phyloP scores from a whole-genome alignment of 1,284 basidiomycete genomes.

The Sanghuangporus baumii region DNA sequence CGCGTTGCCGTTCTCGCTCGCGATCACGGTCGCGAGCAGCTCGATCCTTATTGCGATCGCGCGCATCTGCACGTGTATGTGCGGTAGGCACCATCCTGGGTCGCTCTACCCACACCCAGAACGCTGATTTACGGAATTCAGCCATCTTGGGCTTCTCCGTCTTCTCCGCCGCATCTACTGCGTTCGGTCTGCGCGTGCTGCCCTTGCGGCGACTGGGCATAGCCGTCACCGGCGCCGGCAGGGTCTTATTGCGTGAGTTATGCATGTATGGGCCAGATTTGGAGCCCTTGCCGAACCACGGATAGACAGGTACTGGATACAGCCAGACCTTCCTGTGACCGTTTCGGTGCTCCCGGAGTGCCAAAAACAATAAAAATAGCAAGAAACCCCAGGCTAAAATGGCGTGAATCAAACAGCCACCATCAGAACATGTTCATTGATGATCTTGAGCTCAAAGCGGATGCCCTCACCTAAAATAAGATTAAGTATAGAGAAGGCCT shows the following conservation, averaged over 20 bases:
- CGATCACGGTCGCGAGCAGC: background rate
- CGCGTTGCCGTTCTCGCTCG: background rate
- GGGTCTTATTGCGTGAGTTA: conserved; percentile 7
- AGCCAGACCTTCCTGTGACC: conserved; percentile 72
- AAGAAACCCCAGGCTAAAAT: conserved; percentile 55
- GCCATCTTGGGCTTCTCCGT: conserved; percentile 2
- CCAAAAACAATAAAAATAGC: conserved; percentile 54
- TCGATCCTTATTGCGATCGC: background rate
- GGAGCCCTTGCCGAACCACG: conserved; percentile 52
- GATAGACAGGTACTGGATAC: conserved; percentile 62
- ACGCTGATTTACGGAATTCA: conserved; percentile 14
- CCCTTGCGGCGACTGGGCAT: conserved; percentile 10
- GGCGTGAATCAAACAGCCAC: conserved; percentile 9
- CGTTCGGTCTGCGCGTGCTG: conserved; percentile 11
- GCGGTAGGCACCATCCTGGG: conserved; percentile 12
- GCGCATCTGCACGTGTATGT: background rate
- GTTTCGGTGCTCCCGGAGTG: conserved; percentile 55
- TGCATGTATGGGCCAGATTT: conserved; percentile 25
- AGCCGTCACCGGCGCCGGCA: conserved; percentile 15
- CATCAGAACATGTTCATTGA: conserved; percentile 4
- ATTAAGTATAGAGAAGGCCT: conserved; percentile 73
- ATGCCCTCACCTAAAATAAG: conserved; percentile 53
- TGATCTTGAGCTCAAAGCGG: conserved; percentile 1
- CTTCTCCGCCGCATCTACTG: background rate
- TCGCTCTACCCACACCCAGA: conserved; percentile 18